Evolutionary conservation across 495 filamentous ascomycete species (phyloP), one percentile per base, ranked within the genome.

Genomic region (Clohesyomyces aquaticus): DNA sequence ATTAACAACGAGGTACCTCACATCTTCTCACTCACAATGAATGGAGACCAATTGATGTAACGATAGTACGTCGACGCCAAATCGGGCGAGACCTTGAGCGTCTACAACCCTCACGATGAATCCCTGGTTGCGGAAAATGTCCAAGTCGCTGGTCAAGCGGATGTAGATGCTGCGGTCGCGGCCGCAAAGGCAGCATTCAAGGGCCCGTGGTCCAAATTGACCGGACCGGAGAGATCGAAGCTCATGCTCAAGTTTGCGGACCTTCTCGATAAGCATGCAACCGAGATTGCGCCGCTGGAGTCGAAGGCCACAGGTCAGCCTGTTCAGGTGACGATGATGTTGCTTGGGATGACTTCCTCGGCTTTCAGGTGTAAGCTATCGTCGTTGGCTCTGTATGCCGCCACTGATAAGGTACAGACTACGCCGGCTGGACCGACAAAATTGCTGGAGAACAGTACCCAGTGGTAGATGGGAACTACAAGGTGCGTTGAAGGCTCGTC

Each of bases 401-500:
- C 18, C 22, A 19, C 64, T 58, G n/a, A 67, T 27, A 35, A 18
- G 14, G 21, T 22, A 4, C 1, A 68, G 66, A 69, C 26, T 72
- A 72, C 43, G 66, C 70, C 6, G 67, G 70, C 11, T 72, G 67
- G 66, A 65, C 61, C 19, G 71, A 69, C 42, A 66, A 69, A 45
- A n/a, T 69, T 14, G 14, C 29, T 19, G 63, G 61, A 27, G 64
- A 71, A 26, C 55, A 52, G 32, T 65, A 59, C 41, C 65, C 63
- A 47, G 69, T 62, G 19, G 70, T 61, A 3, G 72, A 75, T 48
- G 75, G 75, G 0, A 63, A 65, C 11, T 77, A 77, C 61, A 75
- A 74, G 19, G 59, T 54, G 29, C 12, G 29, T 4, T 6, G 12
- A 47, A 29, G 32, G 32, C 46, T 46, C 47, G 32, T 14, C 8